Conservation (phyloP, 208 protist genomes). For the Leishmania tropica region DNA sequence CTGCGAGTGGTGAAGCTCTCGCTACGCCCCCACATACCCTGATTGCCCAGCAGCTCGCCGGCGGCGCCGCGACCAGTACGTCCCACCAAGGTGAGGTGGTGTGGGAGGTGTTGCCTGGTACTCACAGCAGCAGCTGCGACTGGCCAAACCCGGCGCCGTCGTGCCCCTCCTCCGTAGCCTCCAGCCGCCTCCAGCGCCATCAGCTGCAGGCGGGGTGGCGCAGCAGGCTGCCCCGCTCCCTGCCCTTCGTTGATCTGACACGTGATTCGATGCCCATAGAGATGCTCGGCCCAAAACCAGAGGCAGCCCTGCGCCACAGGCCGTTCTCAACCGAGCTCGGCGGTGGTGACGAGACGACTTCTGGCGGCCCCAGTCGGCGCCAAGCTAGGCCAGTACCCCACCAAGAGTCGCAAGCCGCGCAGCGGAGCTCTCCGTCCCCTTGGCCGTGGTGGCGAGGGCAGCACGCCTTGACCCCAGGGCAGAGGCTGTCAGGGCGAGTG, state of each 20-base stretch:
- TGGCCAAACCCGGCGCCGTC: constrained; percentile 4
- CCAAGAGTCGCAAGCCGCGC: neutral
- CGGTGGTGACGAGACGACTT: neutral
- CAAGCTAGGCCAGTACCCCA: neutral
- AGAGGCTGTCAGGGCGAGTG: neutral
- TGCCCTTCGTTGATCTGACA: constrained; percentile 10
- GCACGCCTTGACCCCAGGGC: neutral
- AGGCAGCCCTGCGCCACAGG: neutral
- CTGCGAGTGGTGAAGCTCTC: neutral
- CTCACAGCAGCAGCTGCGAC: neutral
- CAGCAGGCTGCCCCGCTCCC: constrained; percentile 22
- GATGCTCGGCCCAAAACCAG: neutral
- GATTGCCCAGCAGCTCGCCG: neutral
- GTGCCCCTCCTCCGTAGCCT: constrained; percentile 16
- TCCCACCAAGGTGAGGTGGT: neutral
- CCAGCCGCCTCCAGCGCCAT: constrained; percentile 16
- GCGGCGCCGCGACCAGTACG: neutral
- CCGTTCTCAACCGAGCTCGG: constrained; percentile 8
- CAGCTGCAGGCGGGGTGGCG: constrained; percentile 25
- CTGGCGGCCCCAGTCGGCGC: neutral
- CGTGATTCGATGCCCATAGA: neutral
- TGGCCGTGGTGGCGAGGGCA: neutral
- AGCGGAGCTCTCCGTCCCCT: neutral
- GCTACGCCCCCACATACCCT: neutral
- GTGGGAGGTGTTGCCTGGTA: constrained; percentile 8